Percentiles rank a stretch among this genome's conserved stretches.
Conservation (phyloP, 768 basidiomycete genomes). For the Serendipita sp. region DNA sequence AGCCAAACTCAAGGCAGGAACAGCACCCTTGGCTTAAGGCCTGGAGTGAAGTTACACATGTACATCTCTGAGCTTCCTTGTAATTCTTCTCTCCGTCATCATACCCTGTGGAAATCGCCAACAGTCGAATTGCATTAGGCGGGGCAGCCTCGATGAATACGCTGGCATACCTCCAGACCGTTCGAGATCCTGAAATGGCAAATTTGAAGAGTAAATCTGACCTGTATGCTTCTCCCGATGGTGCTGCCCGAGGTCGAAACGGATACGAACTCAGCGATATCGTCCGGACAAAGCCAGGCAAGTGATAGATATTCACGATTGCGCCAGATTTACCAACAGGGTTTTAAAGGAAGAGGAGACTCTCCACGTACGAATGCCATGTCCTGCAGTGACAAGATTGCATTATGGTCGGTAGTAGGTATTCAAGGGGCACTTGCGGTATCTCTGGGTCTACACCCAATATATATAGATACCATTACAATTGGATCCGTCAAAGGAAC, state of each 20-base stretch:
- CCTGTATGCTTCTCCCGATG: conserved; percentile 14
- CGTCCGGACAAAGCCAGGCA: conserved; percentile 81
- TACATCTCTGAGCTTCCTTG: conserved; percentile 64
- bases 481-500: conserved; percentile 30
- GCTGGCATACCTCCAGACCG: conserved; percentile 47
- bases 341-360: conserved; percentile 41
- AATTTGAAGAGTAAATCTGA: conserved; percentile 37
- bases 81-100: conserved; percentile 18
- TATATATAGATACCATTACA: conserved; percentile 51
- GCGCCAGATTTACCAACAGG: background rate
- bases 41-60: conserved; percentile 38
- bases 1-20: conserved; percentile 10
- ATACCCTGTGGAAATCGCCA: background rate
- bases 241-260: conserved; percentile 57
- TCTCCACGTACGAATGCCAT: conserved; percentile 68
- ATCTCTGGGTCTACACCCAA: conserved; percentile 30
- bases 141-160: conserved; percentile 79
- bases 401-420: conserved; percentile 69
- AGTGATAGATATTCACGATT: background rate
- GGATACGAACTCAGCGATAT: conserved; percentile 61
- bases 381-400: conserved; percentile 94
- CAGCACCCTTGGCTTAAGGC: conserved; percentile 31
- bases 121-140: conserved; percentile 29
- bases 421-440: conserved; percentile 70
- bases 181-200: conserved; percentile 50